These are phyloP conservation scores for Russula sp. DNA, from an alignment of 768 basidiomycete species.

Conservation along the genomic window DNA sequence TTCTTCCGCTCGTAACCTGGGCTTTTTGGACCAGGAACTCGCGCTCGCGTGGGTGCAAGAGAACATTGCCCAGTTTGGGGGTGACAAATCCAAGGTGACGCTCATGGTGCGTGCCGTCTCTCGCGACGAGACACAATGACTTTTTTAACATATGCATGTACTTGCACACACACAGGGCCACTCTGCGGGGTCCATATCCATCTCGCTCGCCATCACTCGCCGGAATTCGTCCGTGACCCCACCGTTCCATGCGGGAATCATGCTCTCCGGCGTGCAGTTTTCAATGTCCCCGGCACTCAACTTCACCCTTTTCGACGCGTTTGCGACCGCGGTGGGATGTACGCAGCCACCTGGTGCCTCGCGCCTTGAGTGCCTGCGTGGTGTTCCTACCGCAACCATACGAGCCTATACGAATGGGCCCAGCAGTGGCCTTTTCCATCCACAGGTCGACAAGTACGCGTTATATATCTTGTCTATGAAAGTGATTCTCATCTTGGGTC, in stretches of 20 bases:
- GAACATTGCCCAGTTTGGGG: conserved; percentile 56
- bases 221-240: not conserved
- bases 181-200: not conserved
- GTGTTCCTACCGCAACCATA: conserved; percentile 22
- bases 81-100: conserved; percentile 39
- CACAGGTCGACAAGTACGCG: conserved; percentile 7
- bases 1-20: not conserved
- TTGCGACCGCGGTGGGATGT: conserved; percentile 18
- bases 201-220: conserved; percentile 7
- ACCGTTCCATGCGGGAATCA: conserved; percentile 9
- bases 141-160: too few species aligned
- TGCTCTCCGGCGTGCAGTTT: not conserved
- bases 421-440: not conserved
- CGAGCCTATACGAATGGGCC: conserved; percentile 15
- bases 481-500: not conserved
- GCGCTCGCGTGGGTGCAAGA: conserved; percentile 50
- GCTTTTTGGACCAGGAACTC: conserved; percentile 14
- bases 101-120: conserved; percentile 24
- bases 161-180: too few species aligned
- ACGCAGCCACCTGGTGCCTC: conserved; percentile 17
- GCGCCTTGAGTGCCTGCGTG: conserved; percentile 23
- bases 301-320: conserved; percentile 1
- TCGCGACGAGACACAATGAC: too few species aligned
- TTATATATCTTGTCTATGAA: not conserved
- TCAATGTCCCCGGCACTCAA: not conserved